Conservation (phyloP, 2,329 filamentous ascomycete genomes). For the Fusarium miscanthi region DNA sequence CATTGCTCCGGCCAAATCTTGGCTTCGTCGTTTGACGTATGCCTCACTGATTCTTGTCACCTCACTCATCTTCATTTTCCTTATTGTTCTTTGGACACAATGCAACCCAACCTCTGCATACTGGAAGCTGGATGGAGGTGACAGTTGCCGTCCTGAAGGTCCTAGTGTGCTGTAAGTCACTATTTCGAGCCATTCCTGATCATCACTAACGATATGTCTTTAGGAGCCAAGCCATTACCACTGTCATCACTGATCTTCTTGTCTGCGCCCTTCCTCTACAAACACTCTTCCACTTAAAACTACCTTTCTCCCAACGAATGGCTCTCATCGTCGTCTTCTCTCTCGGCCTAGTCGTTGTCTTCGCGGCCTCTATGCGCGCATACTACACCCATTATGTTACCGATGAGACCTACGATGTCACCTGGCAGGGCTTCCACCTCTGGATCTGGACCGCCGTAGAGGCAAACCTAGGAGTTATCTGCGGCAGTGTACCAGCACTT, state of each 20-base stretch:
- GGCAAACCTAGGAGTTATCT: conserved; percentile 55
- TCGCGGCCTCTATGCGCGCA: conserved; percentile 51
- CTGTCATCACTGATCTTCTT: conserved; percentile 49
- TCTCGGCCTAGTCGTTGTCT: conserved; percentile 52
- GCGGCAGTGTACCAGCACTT: conserved; percentile 53
- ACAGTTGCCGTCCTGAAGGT: conserved; percentile 48
- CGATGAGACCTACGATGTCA: conserved; percentile 53
- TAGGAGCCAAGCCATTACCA: conserved; percentile 49
- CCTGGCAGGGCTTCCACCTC: conserved; percentile 54
- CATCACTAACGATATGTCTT: not conserved
- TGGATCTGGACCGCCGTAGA: conserved; percentile 58
- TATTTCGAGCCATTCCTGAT: no score
- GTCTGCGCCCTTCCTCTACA: conserved; percentile 54
- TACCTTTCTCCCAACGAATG: conserved; percentile 50
- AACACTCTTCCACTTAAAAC: conserved; percentile 47
- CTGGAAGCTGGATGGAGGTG: conserved; percentile 37
- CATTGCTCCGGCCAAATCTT: conserved; percentile 49
- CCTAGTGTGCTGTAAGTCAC: conserved; percentile 41
- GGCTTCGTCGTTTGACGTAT: conserved; percentile 50
- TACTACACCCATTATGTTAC: conserved; percentile 53
- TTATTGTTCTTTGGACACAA: conserved; percentile 52
- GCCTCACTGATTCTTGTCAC: conserved; percentile 45
- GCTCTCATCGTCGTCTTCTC: conserved; percentile 53
- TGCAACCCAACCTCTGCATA: conserved; percentile 46
- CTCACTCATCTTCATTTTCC: conserved; percentile 46